Conservation (phyloP, 768 basidiomycete species). For the Russula virescens region DNA sequence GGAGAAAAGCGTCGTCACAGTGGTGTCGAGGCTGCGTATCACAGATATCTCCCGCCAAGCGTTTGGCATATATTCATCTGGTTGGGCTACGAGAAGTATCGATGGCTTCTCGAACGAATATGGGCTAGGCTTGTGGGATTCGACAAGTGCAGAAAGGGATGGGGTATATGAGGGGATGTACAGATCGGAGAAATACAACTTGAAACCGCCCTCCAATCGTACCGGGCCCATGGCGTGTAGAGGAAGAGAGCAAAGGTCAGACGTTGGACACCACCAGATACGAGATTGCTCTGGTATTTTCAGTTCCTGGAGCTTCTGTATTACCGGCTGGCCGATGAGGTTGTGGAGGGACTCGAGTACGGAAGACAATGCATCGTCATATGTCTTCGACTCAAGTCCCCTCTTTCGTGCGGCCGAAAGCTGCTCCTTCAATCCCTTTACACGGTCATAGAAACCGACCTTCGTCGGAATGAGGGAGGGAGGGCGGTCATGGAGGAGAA, state of each 20-base stretch:
- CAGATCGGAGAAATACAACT: not conserved
- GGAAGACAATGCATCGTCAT: not conserved
- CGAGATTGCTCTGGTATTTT: not conserved
- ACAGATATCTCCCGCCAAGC: not conserved
- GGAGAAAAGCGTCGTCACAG: not conserved
- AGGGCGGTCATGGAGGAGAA: not conserved
- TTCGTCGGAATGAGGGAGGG: not conserved
- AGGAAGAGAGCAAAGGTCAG: not conserved
- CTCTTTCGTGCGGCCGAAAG: not conserved
- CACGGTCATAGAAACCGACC: not conserved
- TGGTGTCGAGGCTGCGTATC: not conserved
- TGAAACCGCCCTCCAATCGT: not conserved
- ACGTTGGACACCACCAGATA: not conserved
- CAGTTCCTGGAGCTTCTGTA: not conserved
- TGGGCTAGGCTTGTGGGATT: not conserved
- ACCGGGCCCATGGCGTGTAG: not conserved
- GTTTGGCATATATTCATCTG: not conserved
- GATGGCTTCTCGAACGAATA: not conserved
- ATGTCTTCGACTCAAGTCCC: not conserved
- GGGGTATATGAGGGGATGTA: not conserved
- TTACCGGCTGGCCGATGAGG: not conserved
- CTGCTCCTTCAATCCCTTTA: not conserved
- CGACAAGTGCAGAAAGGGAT: not conserved
- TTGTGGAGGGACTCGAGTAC: not conserved
- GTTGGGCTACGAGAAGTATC: constrained; percentile 1